Percentiles rank a stretch among this genome's conserved stretches.
Evolutionary conservation across 805 yeast species (phyloP).

Genomic region (Lachancea waltii): DNA sequence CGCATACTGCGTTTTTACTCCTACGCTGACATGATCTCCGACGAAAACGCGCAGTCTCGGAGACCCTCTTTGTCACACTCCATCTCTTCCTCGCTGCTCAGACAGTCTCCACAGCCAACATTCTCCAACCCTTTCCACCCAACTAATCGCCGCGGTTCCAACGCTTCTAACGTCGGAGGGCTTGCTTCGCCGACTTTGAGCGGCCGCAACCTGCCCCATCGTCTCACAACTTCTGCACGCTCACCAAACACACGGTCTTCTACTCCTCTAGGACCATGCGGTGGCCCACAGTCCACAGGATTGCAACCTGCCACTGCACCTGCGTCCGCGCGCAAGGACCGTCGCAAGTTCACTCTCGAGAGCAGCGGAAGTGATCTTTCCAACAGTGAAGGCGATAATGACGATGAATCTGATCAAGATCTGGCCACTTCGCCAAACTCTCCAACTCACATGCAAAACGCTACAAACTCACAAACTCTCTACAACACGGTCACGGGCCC

Average conservation of each 20-base stretch:
- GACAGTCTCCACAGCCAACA: constrained; percentile 12
- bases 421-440: constrained; percentile 8
- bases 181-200: constrained; percentile 5
- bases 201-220: constrained; percentile 8
- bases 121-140: constrained; percentile 22
- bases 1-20: constrained; percentile 50
- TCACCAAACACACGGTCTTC: constrained; percentile 18
- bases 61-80: constrained; percentile 52
- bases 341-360: constrained; percentile 23
- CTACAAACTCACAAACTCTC: constrained; percentile 5
- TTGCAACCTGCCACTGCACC: not conserved
- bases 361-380: constrained; percentile 26
- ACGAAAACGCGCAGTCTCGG: constrained; percentile 53
- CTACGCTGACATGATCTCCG: constrained; percentile 71
- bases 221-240: constrained; percentile 12
- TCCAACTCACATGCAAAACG: constrained; percentile 2
- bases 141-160: constrained; percentile 10
- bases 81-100: constrained; percentile 31
- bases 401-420: constrained; percentile 14
- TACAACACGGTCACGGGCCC: constrained; percentile 14
- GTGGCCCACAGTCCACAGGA: not conserved
- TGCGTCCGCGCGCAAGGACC: not conserved
- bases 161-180: constrained; percentile 6
- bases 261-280: not conserved
- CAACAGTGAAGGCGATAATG: constrained; percentile 23